Evolutionary conservation across 306 rosid genomes (phyloP).

Genomic region (Bauhinia variegata): DNA sequence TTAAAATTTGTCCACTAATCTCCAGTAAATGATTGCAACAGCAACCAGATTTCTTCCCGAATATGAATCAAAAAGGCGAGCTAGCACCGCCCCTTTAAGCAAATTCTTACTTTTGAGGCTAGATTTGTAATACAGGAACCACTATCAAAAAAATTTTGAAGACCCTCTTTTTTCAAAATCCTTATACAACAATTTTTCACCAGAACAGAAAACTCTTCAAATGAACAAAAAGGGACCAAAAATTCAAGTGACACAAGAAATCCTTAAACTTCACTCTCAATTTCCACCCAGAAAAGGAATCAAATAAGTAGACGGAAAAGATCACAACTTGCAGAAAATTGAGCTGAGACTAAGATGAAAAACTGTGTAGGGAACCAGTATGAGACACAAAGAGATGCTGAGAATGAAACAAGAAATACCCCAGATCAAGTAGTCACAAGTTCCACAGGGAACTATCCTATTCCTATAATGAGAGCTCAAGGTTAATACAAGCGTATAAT

Average conservation of each 20-base stretch:
- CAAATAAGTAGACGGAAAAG: constrained; percentile 17
- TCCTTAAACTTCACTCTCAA: no score
- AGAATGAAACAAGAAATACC: constrained; percentile 31
- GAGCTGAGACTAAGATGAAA: neutral
- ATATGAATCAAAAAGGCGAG: constrained; percentile 33
- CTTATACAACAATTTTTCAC: constrained; percentile 19
- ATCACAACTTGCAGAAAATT: constrained; percentile 6
- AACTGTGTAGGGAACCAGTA: constrained; percentile 26
- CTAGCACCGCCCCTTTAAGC: constrained; percentile 24
- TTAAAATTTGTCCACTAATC: constrained; percentile 24
- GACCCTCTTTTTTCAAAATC: constrained; percentile 14
- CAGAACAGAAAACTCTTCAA: neutral
- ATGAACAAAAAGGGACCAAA: neutral
- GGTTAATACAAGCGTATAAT: constrained; percentile 20
- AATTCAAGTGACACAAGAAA: constrained; percentile 21
- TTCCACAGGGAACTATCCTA: constrained; percentile 8
- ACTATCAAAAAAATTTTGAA: constrained; percentile 21
- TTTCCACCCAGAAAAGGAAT: constrained; percentile 22
- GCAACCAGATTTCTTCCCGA: constrained; percentile 39
- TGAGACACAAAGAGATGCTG: constrained; percentile 33
- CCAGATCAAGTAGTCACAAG: constrained; percentile 31
- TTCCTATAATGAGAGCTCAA: constrained; percentile 25
- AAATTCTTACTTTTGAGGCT: constrained; percentile 25
- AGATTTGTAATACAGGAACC: constrained; percentile 28
- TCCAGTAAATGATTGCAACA: constrained; percentile 32